Evolutionary conservation across 768 basidiomycete species (phyloP).

Genomic region (Termitomyces titanicus): DNA sequence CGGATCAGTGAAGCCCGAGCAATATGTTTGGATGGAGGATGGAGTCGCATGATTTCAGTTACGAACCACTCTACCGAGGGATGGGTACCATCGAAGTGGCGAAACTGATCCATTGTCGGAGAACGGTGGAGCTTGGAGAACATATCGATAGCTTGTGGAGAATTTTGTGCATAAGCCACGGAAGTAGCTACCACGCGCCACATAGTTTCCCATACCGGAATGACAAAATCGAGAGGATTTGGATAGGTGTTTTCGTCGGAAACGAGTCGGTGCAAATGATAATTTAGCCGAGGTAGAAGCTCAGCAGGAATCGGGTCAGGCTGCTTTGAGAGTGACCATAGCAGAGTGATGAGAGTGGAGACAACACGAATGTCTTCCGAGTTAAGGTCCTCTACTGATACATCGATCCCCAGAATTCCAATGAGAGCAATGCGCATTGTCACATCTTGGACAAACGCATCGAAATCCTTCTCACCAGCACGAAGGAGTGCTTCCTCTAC

Average conservation of each 20-base stretch:
- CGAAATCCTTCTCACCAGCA: constrained; percentile 22
- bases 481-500: constrained; percentile 22
- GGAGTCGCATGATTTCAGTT: constrained; percentile 42
- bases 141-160: constrained; percentile 16
- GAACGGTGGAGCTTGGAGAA: constrained; percentile 33
- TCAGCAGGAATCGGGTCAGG: constrained; percentile 23
- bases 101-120: constrained; percentile 29
- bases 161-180: constrained; percentile 33
- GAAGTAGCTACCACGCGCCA: constrained; percentile 56
- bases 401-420: constrained; percentile 34
- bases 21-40: constrained; percentile 50
- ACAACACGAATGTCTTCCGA: constrained; percentile 31
- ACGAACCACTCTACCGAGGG: constrained; percentile 36
- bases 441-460: constrained; percentile 39
- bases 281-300: constrained; percentile 31
- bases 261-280: constrained; percentile 37
- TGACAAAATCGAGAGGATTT: constrained; percentile 47
- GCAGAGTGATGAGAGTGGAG: constrained; percentile 36
- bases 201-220: constrained; percentile 59
- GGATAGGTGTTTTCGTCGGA: constrained; percentile 27
- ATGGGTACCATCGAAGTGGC: constrained; percentile 3
- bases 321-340: constrained; percentile 46
- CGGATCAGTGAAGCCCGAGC: constrained; percentile 20
- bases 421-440: constrained; percentile 39
- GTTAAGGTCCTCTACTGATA: constrained; percentile 25